Evolutionary conservation across 116 monocot species (phyloP), one percentile per base, ranked within the genome.

Genomic region (Zostera marina): DNA sequence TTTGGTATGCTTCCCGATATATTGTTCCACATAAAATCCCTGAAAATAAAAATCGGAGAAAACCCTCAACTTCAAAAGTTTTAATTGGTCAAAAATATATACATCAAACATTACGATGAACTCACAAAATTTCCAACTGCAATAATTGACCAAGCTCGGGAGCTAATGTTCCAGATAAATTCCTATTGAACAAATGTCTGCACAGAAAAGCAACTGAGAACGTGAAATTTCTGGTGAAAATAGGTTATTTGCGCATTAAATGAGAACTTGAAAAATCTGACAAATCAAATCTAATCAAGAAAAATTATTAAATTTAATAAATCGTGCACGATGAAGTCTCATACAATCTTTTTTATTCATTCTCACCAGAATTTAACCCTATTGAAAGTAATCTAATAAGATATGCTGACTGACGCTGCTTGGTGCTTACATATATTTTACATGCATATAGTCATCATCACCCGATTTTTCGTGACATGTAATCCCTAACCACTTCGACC

Each of bases 1-100:
- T 70, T 81, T 21, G 94, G 94, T 38, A 94, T 88, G 54, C 62
- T 80, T 63, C 94, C 94, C 69, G 32, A 76, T 68, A 94, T 73
- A 25, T 74, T 73, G 49, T 94, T 94, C 88, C 94, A 82, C 94
- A 94, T 94, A 72, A 94, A 72, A 74, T 82, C 85, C 77, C 94
- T 94, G 63, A 41, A 52, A 3, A 22, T 55, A 24, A 21, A 46
- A 55, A 32, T 32, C 11, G 3, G 8, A 17, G 52, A 22, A 54
- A n/a, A 5, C 15, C 22, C 9, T 42, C 24, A 49, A 45, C n/a
- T 32, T 13, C 32, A 26, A 45, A 26, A 2, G 22, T 12, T 51
- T 10, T 26, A 46, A 16, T 22, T 45, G 11, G n/a, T n/a, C n/a
- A n/a, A n/a, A n/a, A n/a, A n/a, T n/a, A n/a, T n/a, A 45, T 6